Conservation (phyloP, 306 rosid genomes). For the Cucurbita moschata region DNA sequence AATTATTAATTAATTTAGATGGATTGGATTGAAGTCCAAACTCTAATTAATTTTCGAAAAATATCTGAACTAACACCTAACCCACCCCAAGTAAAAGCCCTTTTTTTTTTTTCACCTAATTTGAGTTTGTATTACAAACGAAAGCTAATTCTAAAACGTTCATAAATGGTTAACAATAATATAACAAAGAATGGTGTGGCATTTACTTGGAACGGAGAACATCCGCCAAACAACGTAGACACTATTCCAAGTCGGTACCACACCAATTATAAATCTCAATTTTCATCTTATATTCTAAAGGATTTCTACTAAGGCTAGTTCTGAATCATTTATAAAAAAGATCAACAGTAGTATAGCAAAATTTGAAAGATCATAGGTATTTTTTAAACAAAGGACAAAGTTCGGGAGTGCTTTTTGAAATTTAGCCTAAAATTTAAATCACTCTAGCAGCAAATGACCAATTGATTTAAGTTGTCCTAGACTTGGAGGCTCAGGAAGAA, state of each 20-base stretch:
- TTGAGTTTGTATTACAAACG: neutral
- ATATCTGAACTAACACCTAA: neutral
- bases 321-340: too few species aligned
- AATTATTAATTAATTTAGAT: neutral
- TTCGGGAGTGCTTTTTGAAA: neutral
- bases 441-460: neutral
- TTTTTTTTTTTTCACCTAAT: neutral
- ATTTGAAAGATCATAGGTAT: neutral
- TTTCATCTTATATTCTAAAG: too few species aligned
- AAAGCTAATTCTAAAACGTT: too few species aligned
- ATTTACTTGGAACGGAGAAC: neutral
- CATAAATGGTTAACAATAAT: fast-evolving
- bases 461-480: neutral
- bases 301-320: neutral
- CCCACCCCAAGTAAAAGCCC: neutral
- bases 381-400: too few species aligned
- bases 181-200: neutral
- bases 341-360: too few species aligned
- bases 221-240: too few species aligned
- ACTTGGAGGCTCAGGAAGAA: neutral
- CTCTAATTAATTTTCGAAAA: neutral
- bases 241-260: too few species aligned
- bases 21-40: neutral
- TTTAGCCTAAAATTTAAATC: neutral
- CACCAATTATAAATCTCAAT: too few species aligned